Conservation (phyloP, 345 rosid species). For the Gossypium raimondii region DNA sequence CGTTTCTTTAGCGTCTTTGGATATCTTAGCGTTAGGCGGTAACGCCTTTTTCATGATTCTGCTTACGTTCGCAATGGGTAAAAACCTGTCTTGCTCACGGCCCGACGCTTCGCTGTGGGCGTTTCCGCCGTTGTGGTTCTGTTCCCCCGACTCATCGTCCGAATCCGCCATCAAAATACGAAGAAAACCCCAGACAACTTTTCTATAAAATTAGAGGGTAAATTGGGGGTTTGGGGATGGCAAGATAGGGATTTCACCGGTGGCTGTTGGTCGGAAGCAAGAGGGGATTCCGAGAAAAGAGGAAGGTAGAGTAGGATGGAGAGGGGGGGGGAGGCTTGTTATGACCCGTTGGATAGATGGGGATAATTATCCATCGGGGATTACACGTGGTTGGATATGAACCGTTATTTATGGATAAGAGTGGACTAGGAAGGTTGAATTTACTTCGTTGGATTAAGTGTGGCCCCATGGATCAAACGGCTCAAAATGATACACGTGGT, state of each 20-base stretch:
- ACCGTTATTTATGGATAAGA: slow-evolving; percentile 61
- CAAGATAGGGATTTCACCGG: slow-evolving; percentile 11
- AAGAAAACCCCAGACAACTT: neutral
- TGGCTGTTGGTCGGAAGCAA: neutral
- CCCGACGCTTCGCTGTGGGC: slow-evolving; percentile 37
- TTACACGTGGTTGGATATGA: slow-evolving; percentile 42
- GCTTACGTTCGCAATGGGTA: slow-evolving; percentile 73
- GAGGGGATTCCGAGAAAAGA: neutral
- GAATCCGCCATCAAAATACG: slow-evolving; percentile 54
- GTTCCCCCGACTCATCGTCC: slow-evolving; percentile 64
- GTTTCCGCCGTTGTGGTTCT: slow-evolving; percentile 26
- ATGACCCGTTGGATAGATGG: slow-evolving; percentile 51
- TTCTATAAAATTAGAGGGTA: neutral
- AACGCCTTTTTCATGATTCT: slow-evolving; percentile 73
- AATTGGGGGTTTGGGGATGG: neutral
- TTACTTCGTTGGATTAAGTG: slow-evolving; percentile 24
- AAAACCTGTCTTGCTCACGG: slow-evolving; percentile 57
- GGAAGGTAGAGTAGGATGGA: neutral
- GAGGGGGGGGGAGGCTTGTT: neutral
- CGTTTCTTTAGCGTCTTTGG: slow-evolving; percentile 74
- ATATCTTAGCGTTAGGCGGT: slow-evolving; percentile 71
- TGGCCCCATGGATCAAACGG: slow-evolving; percentile 11
- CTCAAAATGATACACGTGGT: slow-evolving; percentile 15
- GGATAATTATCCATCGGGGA: slow-evolving; percentile 33
- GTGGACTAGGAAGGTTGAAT: slow-evolving; percentile 22